A percentile compares a stretch with the other conserved stretches of the same genome.
These are phyloP conservation scores for Elsinoe necatrix DNA, from an alignment of 2,329 filamentous ascomycete species.

Conservation along the genomic window DNA sequence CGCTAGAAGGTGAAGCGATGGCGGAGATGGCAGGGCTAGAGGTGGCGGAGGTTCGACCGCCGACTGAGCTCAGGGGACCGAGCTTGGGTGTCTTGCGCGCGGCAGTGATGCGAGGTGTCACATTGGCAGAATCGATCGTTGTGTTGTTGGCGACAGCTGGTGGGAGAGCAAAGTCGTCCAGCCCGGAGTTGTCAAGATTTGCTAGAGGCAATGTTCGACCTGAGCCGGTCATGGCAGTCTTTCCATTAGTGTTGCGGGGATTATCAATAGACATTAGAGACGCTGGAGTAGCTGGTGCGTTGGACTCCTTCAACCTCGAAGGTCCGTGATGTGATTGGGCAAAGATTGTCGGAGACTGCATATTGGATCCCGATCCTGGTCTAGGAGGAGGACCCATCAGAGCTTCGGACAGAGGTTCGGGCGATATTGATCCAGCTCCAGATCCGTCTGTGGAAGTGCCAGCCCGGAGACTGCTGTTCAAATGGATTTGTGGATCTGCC, in stretches of 20 bases:
- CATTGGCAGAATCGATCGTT: conserved; percentile 44
- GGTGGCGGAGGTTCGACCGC: conserved; percentile 33
- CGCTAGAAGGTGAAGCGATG: conserved; percentile 42
- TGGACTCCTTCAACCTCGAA: background rate
- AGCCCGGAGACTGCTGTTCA: conserved; percentile 23
- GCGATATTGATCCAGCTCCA: conserved; percentile 42
- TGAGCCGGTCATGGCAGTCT: conserved; percentile 3
- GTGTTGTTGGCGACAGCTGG: conserved; percentile 55
- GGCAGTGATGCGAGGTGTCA: conserved; percentile 52
- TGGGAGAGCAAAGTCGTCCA: conserved; percentile 63
- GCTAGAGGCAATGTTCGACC: conserved; percentile 17
- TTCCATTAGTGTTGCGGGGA: conserved; percentile 12
- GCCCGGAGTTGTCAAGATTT: conserved; percentile 24
- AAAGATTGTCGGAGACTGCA: conserved; percentile 58
- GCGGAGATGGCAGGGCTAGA: conserved; percentile 48
- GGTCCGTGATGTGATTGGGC: conserved; percentile 38
- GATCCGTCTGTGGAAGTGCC: conserved; percentile 30
- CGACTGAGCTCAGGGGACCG: conserved; percentile 46
- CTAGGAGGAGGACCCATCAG: conserved; percentile 54
- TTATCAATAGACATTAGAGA: conserved; percentile 59
- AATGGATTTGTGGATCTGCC: conserved; percentile 29
- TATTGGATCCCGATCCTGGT: conserved; percentile 48
- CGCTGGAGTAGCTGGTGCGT: conserved; percentile 69
- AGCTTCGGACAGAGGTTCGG: conserved; percentile 40
- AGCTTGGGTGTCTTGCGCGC: conserved; percentile 60